Percentiles rank a stretch among this genome's conserved stretches.
Conservation (phyloP, 768 basidiomycete species). For the Lepiota venenata region DNA sequence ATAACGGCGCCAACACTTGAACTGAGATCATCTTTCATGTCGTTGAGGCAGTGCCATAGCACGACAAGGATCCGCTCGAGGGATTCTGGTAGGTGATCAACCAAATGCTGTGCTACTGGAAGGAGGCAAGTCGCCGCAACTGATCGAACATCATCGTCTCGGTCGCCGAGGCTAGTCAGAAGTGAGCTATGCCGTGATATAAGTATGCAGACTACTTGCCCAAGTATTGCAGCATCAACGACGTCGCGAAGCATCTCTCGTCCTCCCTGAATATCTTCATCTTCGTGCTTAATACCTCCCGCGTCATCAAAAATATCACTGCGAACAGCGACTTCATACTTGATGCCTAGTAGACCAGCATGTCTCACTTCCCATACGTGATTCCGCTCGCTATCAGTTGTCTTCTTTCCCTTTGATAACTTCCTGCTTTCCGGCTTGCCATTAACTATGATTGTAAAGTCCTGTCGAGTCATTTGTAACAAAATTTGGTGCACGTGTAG, state of each 20-base stretch:
- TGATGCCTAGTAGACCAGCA: slow-evolving; percentile 95
- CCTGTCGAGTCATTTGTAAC: slow-evolving; percentile 92
- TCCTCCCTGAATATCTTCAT: slow-evolving; percentile 41
- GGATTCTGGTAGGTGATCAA: slow-evolving; percentile 68
- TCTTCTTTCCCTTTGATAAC: not conserved
- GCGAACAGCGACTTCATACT: slow-evolving; percentile 96
- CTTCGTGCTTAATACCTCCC: slow-evolving; percentile 25
- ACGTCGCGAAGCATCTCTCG: slow-evolving; percentile 70
- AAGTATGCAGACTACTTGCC: slow-evolving; percentile 48
- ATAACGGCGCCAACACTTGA: slow-evolving; percentile 97
- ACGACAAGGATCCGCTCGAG: slow-evolving; percentile 76
- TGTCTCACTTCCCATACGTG: slow-evolving; percentile 98
- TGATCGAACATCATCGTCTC: slow-evolving; percentile 94
- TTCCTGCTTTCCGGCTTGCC: slow-evolving; percentile 20
- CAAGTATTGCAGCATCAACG: slow-evolving; percentile 87
- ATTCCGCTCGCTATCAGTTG: slow-evolving; percentile 34
- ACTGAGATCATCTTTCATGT: slow-evolving; percentile 95
- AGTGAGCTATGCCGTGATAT: slow-evolving; percentile 3
- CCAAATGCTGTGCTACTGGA: slow-evolving; percentile 83
- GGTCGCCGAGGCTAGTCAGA: slow-evolving; percentile 68
- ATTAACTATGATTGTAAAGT: slow-evolving; percentile 49
- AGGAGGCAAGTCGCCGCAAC: slow-evolving; percentile 91
- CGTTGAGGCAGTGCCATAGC: slow-evolving; percentile 85
- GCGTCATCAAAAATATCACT: slow-evolving; percentile 68
- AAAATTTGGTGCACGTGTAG: slow-evolving; percentile 79